phyloP scores from a whole-genome alignment of 2,329 filamentous ascomycete genomes.

The Pyrenophora seminiperda region DNA sequence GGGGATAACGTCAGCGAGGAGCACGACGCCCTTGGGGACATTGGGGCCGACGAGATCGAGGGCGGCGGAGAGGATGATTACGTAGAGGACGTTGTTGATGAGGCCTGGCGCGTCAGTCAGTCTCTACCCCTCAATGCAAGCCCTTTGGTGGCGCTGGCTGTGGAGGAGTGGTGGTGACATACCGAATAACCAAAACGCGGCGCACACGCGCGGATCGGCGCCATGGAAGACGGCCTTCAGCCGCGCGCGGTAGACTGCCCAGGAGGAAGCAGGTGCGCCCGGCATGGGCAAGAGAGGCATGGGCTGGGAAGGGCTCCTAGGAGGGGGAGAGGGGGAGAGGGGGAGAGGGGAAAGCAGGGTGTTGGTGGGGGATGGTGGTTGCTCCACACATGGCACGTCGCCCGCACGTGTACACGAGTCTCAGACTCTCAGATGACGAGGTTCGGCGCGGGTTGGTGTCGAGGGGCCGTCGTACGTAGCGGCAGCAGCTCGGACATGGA shows the following conservation, averaged over 20 bases:
- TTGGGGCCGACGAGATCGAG: conserved; percentile 88
- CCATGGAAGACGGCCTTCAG: conserved; percentile 67
- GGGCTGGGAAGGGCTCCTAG: no score
- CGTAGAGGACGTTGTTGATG: conserved; percentile 98
- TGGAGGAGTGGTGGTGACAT: conserved; percentile 2
- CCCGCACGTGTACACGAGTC: background rate
- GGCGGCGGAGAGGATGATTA: conserved; percentile 92
- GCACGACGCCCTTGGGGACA: conserved; percentile 88
- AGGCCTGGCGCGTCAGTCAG: conserved; percentile 61
- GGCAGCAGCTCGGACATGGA: conserved; percentile 1
- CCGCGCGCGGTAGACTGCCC: conserved; percentile 73
- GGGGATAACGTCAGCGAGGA: conserved; percentile 90
- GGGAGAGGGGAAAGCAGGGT: no score
- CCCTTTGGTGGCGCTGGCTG: no score
- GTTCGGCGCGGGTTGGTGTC: background rate
- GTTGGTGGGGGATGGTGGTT: background rate
- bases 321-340: background rate
- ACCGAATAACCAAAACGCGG: conserved; percentile 96
- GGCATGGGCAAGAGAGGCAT: conserved; percentile 59
- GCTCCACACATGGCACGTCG: conserved; percentile 8
- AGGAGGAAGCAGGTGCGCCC: conserved; percentile 67
- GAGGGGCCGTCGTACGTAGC: background rate
- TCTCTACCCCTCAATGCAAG: background rate
- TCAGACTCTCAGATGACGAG: conserved; percentile 5
- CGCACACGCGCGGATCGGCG: conserved; percentile 71